Evolutionary conservation across 495 filamentous ascomycete genomes (phyloP), one percentile per base, ranked within the genome.

Genomic region (Trichoderma reesei): DNA sequence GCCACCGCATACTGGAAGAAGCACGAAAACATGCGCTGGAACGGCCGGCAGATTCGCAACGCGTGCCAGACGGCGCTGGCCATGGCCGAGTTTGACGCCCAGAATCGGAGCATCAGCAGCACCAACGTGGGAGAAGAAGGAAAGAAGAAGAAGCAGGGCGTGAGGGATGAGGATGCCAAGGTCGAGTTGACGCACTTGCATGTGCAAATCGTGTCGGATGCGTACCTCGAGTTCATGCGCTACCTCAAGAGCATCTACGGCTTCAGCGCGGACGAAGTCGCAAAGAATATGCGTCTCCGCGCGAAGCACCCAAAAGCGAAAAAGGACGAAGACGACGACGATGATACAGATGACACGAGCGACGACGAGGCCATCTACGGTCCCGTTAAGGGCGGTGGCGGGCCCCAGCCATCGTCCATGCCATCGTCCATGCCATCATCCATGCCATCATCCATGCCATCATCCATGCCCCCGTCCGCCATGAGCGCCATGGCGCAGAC

Each of bases 41-140:
- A 80, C 67, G 77, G 77, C 2, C 68, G 77, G 1, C 75, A 80
- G 65, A 76, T 80, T 11, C 67, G 72, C 3, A 80, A 80, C 42
- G 77, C 76, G 0, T 77, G 76, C 65, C 72, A 74, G 41, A 79
- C 71, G 0, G 78, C 76, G 4, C 64, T 73, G 5, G 73, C 75
- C 0, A 70, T 77, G 1, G 74, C 72, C 0, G 68, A 68, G 14
- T 59, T 51, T 36, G 70, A 68, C 41, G 44, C 44, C 3, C 44
- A 48, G 7, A 48, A n/a, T 20, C n/a, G n/a, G n/a, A n/a, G n/a
- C n/a, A n/a, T n/a, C n/a, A n/a, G n/a, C n/a, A n/a, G n/a, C n/a
- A n/a, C n/a, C n/a, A n/a, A n/a, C n/a, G n/a, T n/a, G n/a, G n/a
- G n/a, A n/a, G n/a, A n/a, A n/a, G n/a, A n/a, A n/a, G n/a, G n/a